Evolutionary conservation across 2,329 filamentous ascomycete genomes (phyloP).

Genomic region (Rugonectria rugulosa): DNA sequence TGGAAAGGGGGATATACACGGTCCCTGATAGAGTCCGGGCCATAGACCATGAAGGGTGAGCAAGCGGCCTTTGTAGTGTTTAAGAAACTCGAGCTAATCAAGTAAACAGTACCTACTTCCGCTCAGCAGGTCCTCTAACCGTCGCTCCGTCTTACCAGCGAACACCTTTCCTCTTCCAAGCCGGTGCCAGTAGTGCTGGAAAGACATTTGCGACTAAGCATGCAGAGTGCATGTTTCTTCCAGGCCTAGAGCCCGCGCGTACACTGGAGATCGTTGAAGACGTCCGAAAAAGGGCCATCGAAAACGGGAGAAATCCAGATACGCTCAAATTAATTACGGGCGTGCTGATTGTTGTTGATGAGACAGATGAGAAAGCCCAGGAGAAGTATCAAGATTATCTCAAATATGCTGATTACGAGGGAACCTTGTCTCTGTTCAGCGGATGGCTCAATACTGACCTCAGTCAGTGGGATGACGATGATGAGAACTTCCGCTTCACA

Average conservation of each 20-base stretch:
- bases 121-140: constrained; percentile 50
- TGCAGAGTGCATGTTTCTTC: constrained; percentile 50
- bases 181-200: constrained; percentile 54
- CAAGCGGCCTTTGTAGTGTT: no score
- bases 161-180: constrained; percentile 56
- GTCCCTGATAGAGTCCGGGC: constrained; percentile 44
- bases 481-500: constrained; percentile 53
- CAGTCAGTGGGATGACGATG: constrained; percentile 47
- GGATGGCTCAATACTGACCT: constrained; percentile 56
- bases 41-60: constrained; percentile 43
- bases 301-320: constrained; percentile 46
- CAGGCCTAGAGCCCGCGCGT: constrained; percentile 51
- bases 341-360: constrained; percentile 51
- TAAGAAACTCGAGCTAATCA: neutral
- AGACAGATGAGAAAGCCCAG: constrained; percentile 53
- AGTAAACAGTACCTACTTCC: constrained; percentile 12
- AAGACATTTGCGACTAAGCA: constrained; percentile 49
- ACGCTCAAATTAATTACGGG: constrained; percentile 54
- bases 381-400: constrained; percentile 51
- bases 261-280: constrained; percentile 50
- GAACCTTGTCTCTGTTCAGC: constrained; percentile 53
- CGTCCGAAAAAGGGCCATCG: constrained; percentile 47
- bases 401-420: constrained; percentile 53
- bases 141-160: constrained; percentile 53
- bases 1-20: constrained; percentile 40